Evolutionary conservation across 2,329 filamentous ascomycete species (phyloP).

Genomic region (Esteya vermicola): DNA sequence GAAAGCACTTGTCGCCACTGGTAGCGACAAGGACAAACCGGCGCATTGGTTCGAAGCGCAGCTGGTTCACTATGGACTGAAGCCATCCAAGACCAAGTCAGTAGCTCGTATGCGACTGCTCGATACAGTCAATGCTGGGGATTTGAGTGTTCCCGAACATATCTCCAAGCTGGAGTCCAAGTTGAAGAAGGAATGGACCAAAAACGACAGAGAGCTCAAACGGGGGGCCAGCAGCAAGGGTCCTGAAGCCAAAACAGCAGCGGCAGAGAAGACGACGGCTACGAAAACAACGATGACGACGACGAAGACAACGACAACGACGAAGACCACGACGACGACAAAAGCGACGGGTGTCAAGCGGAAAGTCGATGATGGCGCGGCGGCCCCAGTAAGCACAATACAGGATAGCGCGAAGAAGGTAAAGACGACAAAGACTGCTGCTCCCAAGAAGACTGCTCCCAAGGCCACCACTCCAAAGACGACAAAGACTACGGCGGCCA

Average conservation of each 20-base stretch:
- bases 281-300: not conserved
- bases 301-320: too few relatives aligned
- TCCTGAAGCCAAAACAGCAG: not conserved
- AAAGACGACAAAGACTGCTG: too few relatives aligned
- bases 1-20: slow-evolving; percentile 25
- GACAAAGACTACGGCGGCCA: not conserved
- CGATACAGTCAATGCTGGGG: slow-evolving; percentile 36
- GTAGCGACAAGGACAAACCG: slow-evolving; percentile 30
- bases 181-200: slow-evolving; percentile 40
- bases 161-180: slow-evolving; percentile 35
- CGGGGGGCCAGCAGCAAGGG: not conserved
- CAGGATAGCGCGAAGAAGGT: slow-evolving; percentile 1
- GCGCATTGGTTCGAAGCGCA: slow-evolving; percentile 51
- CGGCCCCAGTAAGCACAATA: not conserved
- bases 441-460: too few relatives aligned
- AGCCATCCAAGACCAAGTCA: slow-evolving; percentile 40
- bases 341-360: too few relatives aligned
- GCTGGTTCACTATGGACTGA: slow-evolving; percentile 46
- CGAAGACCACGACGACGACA: too few relatives aligned
- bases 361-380: not conserved
- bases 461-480: not conserved
- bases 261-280: not conserved
- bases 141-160: slow-evolving; percentile 31
- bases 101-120: slow-evolving; percentile 43
- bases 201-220: slow-evolving; percentile 2